phyloP scores from a whole-genome alignment of 371 early-diverging fungal genomes.

The Lichtheimia ornata region DNA sequence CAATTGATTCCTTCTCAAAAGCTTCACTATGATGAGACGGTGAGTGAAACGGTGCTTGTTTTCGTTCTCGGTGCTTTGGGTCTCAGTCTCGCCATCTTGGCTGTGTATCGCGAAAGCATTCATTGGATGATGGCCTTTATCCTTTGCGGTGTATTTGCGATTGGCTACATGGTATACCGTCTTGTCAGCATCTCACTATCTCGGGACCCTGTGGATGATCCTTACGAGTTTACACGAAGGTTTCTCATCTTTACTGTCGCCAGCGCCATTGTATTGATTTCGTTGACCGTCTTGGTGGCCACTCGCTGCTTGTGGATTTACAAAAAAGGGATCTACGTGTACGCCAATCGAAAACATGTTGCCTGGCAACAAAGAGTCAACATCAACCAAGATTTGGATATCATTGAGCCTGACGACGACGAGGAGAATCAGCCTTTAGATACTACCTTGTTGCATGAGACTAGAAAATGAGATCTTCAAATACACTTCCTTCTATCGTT shows the following conservation, averaged over 20 bases:
- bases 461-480: no score
- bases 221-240: constrained; percentile 46
- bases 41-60: constrained; percentile 41
- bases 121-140: constrained; percentile 30
- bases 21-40: constrained; percentile 37
- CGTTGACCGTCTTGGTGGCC: constrained; percentile 28
- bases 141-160: constrained; percentile 14
- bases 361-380: constrained; percentile 13
- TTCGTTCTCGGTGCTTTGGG: constrained; percentile 41
- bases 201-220: constrained; percentile 16
- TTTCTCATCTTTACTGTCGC: constrained; percentile 50
- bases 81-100: constrained; percentile 29
- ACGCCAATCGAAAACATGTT: constrained; percentile 17
- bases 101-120: constrained; percentile 45
- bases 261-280: constrained; percentile 26
- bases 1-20: constrained; percentile 51
- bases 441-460: no score
- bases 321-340: constrained; percentile 26
- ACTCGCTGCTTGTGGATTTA: constrained; percentile 27
- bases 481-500: no score
- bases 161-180: constrained; percentile 41
- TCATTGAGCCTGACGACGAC: not conserved
- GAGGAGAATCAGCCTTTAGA: not conserved
- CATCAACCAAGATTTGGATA: not conserved
- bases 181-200: constrained; percentile 32